Conservation (phyloP, 129 eudicot genomes). For the Flaveria linearis region DNA sequence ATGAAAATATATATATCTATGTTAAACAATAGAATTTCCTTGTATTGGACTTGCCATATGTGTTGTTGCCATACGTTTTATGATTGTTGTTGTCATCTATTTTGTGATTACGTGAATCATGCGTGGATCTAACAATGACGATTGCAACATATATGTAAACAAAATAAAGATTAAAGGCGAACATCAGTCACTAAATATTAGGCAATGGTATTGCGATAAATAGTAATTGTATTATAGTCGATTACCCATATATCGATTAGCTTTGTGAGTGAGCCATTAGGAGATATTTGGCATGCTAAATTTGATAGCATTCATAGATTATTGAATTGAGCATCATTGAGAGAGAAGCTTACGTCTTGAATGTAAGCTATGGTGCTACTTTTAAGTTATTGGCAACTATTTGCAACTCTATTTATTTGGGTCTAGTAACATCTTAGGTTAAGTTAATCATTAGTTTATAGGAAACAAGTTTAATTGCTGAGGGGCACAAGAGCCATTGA, state of each 20-base stretch:
- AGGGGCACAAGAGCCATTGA: not conserved
- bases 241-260: not conserved
- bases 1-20: not conserved
- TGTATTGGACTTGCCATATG: not conserved
- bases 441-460: slow-evolving; percentile 20
- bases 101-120: not conserved
- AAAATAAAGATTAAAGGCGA: not conserved
- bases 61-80: not conserved
- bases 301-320: not conserved
- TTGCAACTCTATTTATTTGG: slow-evolving; percentile 6
- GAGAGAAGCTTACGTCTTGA: no score
- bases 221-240: not conserved
- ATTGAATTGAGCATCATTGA: no score
- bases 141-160: not conserved
- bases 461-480: slow-evolving; percentile 11
- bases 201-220: not conserved
- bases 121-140: not conserved
- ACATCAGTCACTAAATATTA: not conserved
- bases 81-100: slow-evolving; percentile 11
- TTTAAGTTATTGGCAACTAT: not conserved
- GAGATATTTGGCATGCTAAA: not conserved
- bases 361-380: not conserved
- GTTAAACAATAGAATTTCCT: no score
- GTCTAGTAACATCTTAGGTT: not conserved
- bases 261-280: not conserved